Base-by-base conservation (phyloP, 169 alveolate genomes). In the Plasmodium knowlesi region DNA sequence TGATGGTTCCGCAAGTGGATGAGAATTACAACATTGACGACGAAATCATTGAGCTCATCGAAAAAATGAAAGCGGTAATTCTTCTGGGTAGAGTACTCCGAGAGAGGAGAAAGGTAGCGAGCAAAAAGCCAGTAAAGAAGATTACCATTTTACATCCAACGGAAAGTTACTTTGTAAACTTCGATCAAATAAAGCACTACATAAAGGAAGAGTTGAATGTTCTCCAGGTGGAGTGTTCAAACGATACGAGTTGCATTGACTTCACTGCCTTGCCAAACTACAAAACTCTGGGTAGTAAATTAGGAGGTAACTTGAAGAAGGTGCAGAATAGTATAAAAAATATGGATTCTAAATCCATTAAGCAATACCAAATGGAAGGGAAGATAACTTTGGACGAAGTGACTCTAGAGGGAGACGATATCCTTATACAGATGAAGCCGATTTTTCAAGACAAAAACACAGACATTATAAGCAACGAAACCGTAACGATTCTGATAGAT, bases 21-120 rank as follows among this genome's bases (percentile, higher is more conserved):
- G 84, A 78, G 19, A 37, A 89, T 9, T 89, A 89, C 67, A 32
- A 53, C 39, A 89, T 89, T 0, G 71, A 81, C 10, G 61, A 89
- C 73, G 94, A 80, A 89, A 79, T 80, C 32, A 89, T 89, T n/a
- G 94, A 89, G 46, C 83, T 89, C 19, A 79, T 89, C 8, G 94
- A 89, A 80, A 41, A 89, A 16, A 89, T 89, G 94, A 89, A 89
- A 30, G 34, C 43, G 6, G 96, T 96, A 14, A 94, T 96, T 72
- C 98, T 98, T 73, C 95, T 97, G 84, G 99, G 99, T 10, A 96
- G 99, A 95, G 96, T 96, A 57, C 95, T 98, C 61, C 97, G 99
- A 93, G 99, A 99, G 84, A 94, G 96, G 19, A 95, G 97, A 53
- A 98, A 98, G 82, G 95, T 97, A 14, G 96, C 99, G 14, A 96